Conservation (phyloP, 2,329 filamentous ascomycete species). For the Ascomycota sp. region DNA sequence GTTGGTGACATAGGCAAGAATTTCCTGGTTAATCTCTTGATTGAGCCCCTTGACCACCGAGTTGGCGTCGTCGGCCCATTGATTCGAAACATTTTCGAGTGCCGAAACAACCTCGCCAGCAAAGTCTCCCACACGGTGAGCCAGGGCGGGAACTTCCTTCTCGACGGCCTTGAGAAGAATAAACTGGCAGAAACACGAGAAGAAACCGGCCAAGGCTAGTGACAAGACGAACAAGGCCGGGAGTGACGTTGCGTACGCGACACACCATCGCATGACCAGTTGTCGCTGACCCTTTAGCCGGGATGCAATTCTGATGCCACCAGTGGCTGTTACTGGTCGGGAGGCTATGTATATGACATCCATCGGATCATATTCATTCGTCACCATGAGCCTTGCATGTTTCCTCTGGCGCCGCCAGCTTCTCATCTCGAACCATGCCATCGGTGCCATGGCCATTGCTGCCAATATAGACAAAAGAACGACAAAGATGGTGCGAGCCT, state of each 20-base stretch:
- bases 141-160: conserved; percentile 53
- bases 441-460: conserved; percentile 48
- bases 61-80: conserved; percentile 62
- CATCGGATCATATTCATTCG: conserved; percentile 52
- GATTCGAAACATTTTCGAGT: conserved; percentile 47
- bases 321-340: conserved; percentile 49
- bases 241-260: conserved; percentile 70
- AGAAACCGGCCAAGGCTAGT: conserved; percentile 58
- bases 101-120: conserved; percentile 53
- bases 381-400: conserved; percentile 41
- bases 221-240: conserved; percentile 71
- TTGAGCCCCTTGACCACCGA: conserved; percentile 47
- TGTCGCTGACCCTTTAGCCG: conserved; percentile 43
- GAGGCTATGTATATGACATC: conserved; percentile 78
- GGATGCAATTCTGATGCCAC: conserved; percentile 47
- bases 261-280: conserved; percentile 56
- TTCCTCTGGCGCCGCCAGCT: conserved; percentile 53
- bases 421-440: conserved; percentile 61
- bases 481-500: conserved; percentile 53
- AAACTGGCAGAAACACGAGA: conserved; percentile 64
- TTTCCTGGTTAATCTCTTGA: conserved; percentile 55
- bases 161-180: conserved; percentile 53
- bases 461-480: conserved; percentile 51
- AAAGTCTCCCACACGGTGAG: conserved; percentile 54
- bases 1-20: conserved; percentile 72